Percentiles rank a stretch among this genome's conserved stretches.
These are phyloP conservation scores for Fusarium sp. DNA, from an alignment of 2,329 filamentous ascomycete species.

Conservation along the genomic window DNA sequence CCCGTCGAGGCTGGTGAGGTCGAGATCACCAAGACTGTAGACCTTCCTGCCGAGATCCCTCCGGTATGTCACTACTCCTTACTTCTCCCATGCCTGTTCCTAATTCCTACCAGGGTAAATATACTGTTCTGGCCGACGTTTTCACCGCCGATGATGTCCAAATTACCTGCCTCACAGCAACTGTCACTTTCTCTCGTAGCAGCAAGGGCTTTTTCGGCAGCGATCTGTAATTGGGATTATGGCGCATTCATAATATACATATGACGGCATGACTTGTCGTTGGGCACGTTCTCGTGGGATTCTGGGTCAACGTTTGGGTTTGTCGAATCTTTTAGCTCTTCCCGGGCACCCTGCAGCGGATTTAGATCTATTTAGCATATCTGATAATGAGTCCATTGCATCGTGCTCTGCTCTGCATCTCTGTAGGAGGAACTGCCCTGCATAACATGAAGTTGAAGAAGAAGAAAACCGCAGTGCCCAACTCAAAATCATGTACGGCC, in stretches of 20 bases:
- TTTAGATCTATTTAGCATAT: slow-evolving; percentile 37
- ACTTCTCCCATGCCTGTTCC: slow-evolving; percentile 29
- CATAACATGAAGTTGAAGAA: neutral
- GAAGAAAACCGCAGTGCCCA: slow-evolving; percentile 8
- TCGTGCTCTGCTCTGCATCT: slow-evolving; percentile 7
- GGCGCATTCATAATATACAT: slow-evolving; percentile 16
- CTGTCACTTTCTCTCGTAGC: slow-evolving; percentile 65
- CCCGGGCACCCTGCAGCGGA: slow-evolving; percentile 34
- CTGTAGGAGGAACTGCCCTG: slow-evolving; percentile 3
- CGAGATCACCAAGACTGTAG: slow-evolving; percentile 79
- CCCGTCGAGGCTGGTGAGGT: slow-evolving; percentile 84
- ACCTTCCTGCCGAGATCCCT: slow-evolving; percentile 87
- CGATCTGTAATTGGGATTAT: slow-evolving; percentile 50
- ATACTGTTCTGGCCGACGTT: slow-evolving; percentile 88
- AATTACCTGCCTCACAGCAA: slow-evolving; percentile 88
- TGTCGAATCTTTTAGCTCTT: slow-evolving; percentile 36
- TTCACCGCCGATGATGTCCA: slow-evolving; percentile 75
- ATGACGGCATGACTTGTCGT: slow-evolving; percentile 18
- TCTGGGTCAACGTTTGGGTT: slow-evolving; percentile 26
- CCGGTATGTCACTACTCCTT: slow-evolving; percentile 69
- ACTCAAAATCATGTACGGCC: neutral
- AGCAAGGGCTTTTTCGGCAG: slow-evolving; percentile 51
- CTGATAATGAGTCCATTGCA: slow-evolving; percentile 22
- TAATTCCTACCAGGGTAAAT: slow-evolving; percentile 74
- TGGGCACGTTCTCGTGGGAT: slow-evolving; percentile 31